Base-by-base conservation (phyloP, 108 stramenopile genomes). In the Skeletonema grethae region DNA sequence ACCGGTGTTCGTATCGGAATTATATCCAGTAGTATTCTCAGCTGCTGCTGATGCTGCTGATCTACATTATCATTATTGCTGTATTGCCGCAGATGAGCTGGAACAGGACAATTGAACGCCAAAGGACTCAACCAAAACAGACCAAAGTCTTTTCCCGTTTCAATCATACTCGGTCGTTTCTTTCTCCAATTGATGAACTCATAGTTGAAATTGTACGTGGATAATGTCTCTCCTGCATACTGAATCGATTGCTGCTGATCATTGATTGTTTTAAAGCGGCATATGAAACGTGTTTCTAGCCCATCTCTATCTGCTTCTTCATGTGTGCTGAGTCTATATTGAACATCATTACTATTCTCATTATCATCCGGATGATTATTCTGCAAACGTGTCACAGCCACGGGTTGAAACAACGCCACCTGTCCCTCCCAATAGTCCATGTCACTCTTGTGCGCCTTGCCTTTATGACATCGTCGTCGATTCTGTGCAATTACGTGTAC, bases 91-190 rank as follows among this genome's bases (percentile, higher is more conserved):
- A 67, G 78, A 66, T 22, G 55, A 24, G 3, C 79, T 25, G 95
- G 95, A 48, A 95, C 72, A 9, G 95, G 95, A 78, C 95, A 95
- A 57, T 80, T 73, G 75, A 95, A 93, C 31, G 84, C 38, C 32
- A 95, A 69, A 45, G 90, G 89, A 25, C 90, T 87, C 3, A 88
- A 84, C 68, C 90, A 90, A 67, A 92, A 83, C n/a, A 65, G 61
- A 12, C 72, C 69, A 75, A 86, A 86, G n/a, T 91, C 88, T 5
- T 85, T 76, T 4, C 86, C 88, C 11, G 87, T 82, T 57, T 79
- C 84, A 45, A 85, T 76, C 82, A 85, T 83, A 24, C 63, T 69
- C 22, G 63, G 32, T 30, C 35, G 69, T 13, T n/a, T 9, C 57
- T 83, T 90, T n/a, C 89, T 59, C 82, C 83, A 84, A 57, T 77